phyloP scores from a whole-genome alignment of 176 grass and related monocot genomes.

The Bromus sterilis region DNA sequence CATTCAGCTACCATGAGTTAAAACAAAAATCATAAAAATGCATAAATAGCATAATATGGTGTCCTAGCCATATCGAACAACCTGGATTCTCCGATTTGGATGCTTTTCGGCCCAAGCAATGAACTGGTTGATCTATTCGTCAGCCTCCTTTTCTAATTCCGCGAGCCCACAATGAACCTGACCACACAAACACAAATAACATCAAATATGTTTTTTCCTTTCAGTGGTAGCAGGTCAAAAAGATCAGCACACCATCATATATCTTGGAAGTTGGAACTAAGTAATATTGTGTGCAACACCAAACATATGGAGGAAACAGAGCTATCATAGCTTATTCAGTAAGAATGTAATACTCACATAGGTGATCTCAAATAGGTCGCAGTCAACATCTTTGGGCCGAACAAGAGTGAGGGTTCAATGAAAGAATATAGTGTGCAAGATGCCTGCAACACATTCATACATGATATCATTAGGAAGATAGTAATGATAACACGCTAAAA shows the following conservation, averaged over 20 bases:
- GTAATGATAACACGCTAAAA: neutral
- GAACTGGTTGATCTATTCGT: slow-evolving; percentile 77
- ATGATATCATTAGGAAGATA: neutral
- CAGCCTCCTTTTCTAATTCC: slow-evolving; percentile 86
- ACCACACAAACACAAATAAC: neutral
- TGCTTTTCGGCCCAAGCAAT: slow-evolving; percentile 80
- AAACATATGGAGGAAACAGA: neutral
- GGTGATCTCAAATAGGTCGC: slow-evolving; percentile 66
- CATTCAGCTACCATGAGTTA: slow-evolving; percentile 4
- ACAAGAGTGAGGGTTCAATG: slow-evolving; percentile 86
- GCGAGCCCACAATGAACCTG: slow-evolving; percentile 86
- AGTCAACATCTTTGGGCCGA: slow-evolving; percentile 85
- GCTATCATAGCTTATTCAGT: neutral
- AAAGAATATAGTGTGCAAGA: slow-evolving; percentile 91
- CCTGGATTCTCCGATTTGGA: slow-evolving; percentile 86
- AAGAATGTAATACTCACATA: slow-evolving; percentile 33
- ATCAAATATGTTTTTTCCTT: neutral
- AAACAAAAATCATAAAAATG: slow-evolving; percentile 9
- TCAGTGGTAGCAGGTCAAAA: neutral
- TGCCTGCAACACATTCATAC: slow-evolving; percentile 36
- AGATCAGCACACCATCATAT: neutral
- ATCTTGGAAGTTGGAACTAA: neutral
- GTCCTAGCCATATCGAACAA: neutral
- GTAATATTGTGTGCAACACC: neutral
- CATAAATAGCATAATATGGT: neutral